Base-by-base conservation (phyloP, 805 yeast genomes). In the Pichia heedii region DNA sequence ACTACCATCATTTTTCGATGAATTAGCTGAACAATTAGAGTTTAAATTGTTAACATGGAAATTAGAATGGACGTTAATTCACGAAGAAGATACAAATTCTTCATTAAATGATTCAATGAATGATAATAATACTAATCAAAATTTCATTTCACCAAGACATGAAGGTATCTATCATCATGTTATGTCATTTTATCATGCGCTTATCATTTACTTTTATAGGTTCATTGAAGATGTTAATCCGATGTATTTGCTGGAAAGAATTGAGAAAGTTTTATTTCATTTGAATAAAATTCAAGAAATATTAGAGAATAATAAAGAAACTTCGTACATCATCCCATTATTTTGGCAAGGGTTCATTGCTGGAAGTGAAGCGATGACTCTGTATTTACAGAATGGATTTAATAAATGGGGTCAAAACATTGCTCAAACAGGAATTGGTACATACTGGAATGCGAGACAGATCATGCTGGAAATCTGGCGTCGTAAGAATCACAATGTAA, bases 331-430 rank as follows among this genome's bases (percentile, higher is more conserved):
- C 40, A 76, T 81, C 30, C 95, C 96, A 4, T 65, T 85, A 29
- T 78, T 85, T 53, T 87, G 95, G 93, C 90, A 84, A 55, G 94
- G 93, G 0, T 87, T 87, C 52, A 81, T 87, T 36, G 88, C 90
- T 1, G 95, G 94, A 0, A 81, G 93, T 54, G 87, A 84, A 48
- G 81, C 88, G 11, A 72, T 75, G 46, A 75, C 80, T 6, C 52
- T 61, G 1, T 68, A 67, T 30, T 61, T 80, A 32, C 90, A 84
- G 50, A 63, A 70, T 46, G 80, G 86, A 35, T 85, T 76, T 62
- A 79, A 77, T 54, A 67, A 70, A 45, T 86, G 95, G 94, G 80
- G 79, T 11, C 77, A 76, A n/a, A 75, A 75, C 45, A 76, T 76
- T 37, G 72, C 78, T 5, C 63, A 62, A 36, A 69, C 71, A 13